Evolutionary conservation across 495 filamentous ascomycete genomes (phyloP), one percentile per base, ranked within the genome.

Genomic region (Xylaria flabelliformis): DNA sequence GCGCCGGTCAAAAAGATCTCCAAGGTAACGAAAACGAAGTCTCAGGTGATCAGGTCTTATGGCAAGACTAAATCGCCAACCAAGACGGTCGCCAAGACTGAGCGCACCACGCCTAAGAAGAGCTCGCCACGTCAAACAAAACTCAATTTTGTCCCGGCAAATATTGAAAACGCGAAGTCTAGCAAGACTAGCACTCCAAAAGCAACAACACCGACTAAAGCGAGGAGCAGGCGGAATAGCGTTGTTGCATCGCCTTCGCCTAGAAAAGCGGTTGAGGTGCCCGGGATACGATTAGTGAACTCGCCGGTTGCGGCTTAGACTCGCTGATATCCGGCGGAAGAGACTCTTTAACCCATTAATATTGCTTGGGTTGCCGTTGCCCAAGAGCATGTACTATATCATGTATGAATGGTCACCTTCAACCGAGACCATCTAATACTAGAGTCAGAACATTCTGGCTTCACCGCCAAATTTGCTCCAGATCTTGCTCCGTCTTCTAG

Each of bases 1-100:
- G 46, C 74, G 26, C n/a, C 74, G 19, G 71, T 71, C 10, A 68
- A 65, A 13, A 79, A 76, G 73, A 70, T 66, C 17, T 46, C 74
- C 17, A 77, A 75, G 19, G 64, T 78, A 9, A 69, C 72, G 34
- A 82, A 82, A 59, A 67, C 77, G 2, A 79, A 78, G 69, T 68
- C 71, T 55, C 70, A 74, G n/a, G 72, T 75, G 15, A 71, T 78
- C 63, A 75, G 68, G 36, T 78, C 73, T 56, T 76, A 79, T 66
- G 79, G 78, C 70, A 78, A 77, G 70, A 61, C 76, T 13, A 79
- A 77, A 58, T 73, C 74, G 5, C 62, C 74, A 55, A 17, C 63
- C 24, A 70, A 72, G 53, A 76, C 75, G 73, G 63, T 69, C 34
- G 70, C 67, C n/a, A 67, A 70, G 12, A 71, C 70, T 12, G 21